Evolutionary conservation across 1,284 basidiomycete species (phyloP), one percentile per base, ranked within the genome.

Genomic region (Cryptococcus hybrid): DNA sequence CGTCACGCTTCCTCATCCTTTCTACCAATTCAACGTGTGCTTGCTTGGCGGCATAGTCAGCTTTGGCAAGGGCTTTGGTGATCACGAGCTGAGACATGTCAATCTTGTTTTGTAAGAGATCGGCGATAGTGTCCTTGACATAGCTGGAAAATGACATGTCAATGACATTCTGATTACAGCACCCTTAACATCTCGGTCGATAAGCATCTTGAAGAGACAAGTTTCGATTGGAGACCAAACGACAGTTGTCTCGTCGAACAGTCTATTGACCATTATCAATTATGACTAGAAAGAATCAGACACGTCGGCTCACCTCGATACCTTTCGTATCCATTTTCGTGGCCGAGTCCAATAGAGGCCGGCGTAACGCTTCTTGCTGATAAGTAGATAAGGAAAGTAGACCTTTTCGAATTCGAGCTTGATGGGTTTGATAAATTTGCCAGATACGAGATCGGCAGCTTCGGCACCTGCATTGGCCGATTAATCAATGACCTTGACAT

Each of bases 291-390:
- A 12, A 15, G 40, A 12, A 11, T 6, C 6, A 1, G 49, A 35
- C 30, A 34, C 35, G 34, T 13, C n/a, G 37, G 56, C 85, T 36
- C 58, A 92, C 92, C 84, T 98, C 93, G 59, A 98, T 97, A 68
- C 93, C 93, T 78, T 98, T 98, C 1, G 94, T 88, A 68, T 98
- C 93, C 94, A 97, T 96, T 80, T 97, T 97, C 94, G 66, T 90
- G 87, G 81, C 62, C 85, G 86, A 1, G 93, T 97, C 94, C 94
- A 97, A 71, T 98, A 96, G 56, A 96, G 78, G 3, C 93, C 94
- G 2, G 94, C 93, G 77, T 98, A 98, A 38, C 94, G 86, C 78
- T 98, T 98, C 79, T 97, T 98, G 82, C 82, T 96, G 77, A 98
- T 98, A 43, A 98, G 85, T 52, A 98, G 79, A 74, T 97, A 98